phyloP scores from a whole-genome alignment of 352 stramenopile species.

The Globisporangium lucens region DNA sequence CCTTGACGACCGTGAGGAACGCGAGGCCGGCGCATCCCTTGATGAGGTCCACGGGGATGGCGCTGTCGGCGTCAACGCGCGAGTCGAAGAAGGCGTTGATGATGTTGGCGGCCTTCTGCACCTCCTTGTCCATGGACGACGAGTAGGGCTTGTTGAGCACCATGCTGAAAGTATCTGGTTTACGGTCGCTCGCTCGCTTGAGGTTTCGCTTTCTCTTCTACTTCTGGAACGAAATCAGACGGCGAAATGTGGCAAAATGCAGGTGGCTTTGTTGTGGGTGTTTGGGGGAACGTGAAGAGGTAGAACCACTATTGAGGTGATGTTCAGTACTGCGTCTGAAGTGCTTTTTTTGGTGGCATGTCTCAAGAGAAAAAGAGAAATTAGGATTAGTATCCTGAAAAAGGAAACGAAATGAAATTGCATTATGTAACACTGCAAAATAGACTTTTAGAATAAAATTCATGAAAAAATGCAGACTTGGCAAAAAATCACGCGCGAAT shows the following conservation, averaged over 20 bases:
- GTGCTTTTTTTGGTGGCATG: background rate
- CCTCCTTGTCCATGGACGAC: slow-evolving; percentile 87
- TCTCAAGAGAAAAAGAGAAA: background rate
- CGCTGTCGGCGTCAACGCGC: slow-evolving; percentile 60
- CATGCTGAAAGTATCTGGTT: slow-evolving; percentile 33
- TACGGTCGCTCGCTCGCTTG: background rate
- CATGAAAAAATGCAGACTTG: no score
- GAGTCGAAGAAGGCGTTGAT: slow-evolving; percentile 84
- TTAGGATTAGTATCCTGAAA: background rate
- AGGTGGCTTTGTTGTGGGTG: background rate
- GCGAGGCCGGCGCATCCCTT: slow-evolving; percentile 69
- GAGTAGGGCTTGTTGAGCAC: slow-evolving; percentile 83
- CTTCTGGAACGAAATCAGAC: slow-evolving; percentile 1
- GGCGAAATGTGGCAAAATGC: background rate
- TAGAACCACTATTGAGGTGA: background rate
- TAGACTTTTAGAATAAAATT: no score
- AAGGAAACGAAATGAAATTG: no score
- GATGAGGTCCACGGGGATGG: slow-evolving; percentile 81
- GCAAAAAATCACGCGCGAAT: no score
- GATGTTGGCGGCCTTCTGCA: slow-evolving; percentile 79
- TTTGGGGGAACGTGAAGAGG: background rate
- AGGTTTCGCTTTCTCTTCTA: background rate
- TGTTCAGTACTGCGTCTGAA: background rate
- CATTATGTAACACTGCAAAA: no score
- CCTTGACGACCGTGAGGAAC: slow-evolving; percentile 87